phyloP scores from a whole-genome alignment of 257 asterid genomes.

The Thymus mandschuricus region DNA sequence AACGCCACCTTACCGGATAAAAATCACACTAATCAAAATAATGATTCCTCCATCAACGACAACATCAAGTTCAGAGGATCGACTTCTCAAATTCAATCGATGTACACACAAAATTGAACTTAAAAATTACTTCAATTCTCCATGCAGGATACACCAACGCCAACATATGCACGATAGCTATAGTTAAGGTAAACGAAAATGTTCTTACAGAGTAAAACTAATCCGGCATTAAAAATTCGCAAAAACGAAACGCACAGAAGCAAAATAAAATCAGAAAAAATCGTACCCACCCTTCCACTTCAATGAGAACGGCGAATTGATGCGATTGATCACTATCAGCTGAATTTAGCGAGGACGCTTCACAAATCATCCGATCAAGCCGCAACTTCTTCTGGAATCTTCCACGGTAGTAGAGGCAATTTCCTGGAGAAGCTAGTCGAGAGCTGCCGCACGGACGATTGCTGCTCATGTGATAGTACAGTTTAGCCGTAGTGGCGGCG shows the following conservation, averaged over 20 bases:
- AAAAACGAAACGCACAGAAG: not conserved
- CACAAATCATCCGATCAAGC: constrained; percentile 37
- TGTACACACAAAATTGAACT: not conserved
- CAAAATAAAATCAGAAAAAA: not conserved
- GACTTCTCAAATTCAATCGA: not conserved
- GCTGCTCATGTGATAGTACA: constrained; percentile 25
- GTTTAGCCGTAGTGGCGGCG: constrained; percentile 29
- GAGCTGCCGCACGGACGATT: constrained; percentile 31
- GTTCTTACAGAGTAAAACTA: not conserved
- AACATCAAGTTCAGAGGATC: not conserved
- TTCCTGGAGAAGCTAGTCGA: constrained; percentile 31
- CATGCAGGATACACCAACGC: constrained; percentile 23
- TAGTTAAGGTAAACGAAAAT: not conserved
- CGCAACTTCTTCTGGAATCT: constrained; percentile 40
- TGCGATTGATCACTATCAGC: constrained; percentile 43
- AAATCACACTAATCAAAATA: constrained; percentile 11
- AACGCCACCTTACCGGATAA: not conserved
- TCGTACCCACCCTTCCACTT: constrained; percentile 80
- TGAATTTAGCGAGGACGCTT: constrained; percentile 31
- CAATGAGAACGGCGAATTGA: constrained; percentile 73
- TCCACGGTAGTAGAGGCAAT: constrained; percentile 19
- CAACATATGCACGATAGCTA: not conserved
- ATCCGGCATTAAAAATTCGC: not conserved
- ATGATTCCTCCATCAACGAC: not conserved
- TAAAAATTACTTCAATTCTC: constrained; percentile 19